Percentiles rank a stretch among this genome's conserved stretches.
Conservation (phyloP, 1,284 basidiomycete genomes). For the Schizopora paradoxa region DNA sequence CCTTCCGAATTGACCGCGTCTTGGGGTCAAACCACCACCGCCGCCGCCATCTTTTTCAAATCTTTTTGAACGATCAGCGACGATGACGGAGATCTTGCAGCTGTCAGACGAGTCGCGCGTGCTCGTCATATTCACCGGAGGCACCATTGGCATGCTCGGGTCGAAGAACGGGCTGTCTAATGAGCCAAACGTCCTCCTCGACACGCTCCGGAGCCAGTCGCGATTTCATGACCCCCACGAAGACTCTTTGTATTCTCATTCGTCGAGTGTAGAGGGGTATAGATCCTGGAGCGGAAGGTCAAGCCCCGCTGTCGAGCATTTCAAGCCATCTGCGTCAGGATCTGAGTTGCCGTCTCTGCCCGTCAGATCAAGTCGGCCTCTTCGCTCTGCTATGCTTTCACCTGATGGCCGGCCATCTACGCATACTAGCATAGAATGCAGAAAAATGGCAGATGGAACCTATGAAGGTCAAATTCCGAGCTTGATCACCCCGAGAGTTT, state of each 20-base stretch:
- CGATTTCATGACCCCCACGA: conserved; percentile 83
- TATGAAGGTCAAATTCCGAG: conserved; percentile 69
- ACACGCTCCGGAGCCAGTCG: conserved; percentile 73
- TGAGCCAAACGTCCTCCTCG: conserved; percentile 82
- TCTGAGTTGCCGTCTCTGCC: conserved; percentile 46
- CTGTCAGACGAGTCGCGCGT: conserved; percentile 70
- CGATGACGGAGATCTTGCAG: conserved; percentile 9
- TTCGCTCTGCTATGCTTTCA: conserved; percentile 37
- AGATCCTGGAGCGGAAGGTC: conserved; percentile 63
- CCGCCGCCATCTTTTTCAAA: neutral
- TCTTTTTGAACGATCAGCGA: neutral
- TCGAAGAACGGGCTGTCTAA: conserved; percentile 70
- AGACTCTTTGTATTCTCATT: conserved; percentile 73
- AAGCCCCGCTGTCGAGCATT: conserved; percentile 34
- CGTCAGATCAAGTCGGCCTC: conserved; percentile 69
- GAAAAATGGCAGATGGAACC: conserved; percentile 48
- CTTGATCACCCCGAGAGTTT: conserved; percentile 69
- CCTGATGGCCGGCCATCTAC: conserved; percentile 26
- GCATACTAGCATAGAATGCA: conserved; percentile 33
- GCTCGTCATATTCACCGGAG: conserved; percentile 78
- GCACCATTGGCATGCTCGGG: conserved; percentile 84
- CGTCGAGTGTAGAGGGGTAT: conserved; percentile 67
- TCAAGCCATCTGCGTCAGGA: conserved; percentile 21
- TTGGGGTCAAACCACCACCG: no score
- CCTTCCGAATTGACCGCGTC: no score